Evolutionary conservation across 257 asterid genomes (phyloP), one percentile per base, ranked within the genome.

Genomic region (Haberlea rhodopensis): DNA sequence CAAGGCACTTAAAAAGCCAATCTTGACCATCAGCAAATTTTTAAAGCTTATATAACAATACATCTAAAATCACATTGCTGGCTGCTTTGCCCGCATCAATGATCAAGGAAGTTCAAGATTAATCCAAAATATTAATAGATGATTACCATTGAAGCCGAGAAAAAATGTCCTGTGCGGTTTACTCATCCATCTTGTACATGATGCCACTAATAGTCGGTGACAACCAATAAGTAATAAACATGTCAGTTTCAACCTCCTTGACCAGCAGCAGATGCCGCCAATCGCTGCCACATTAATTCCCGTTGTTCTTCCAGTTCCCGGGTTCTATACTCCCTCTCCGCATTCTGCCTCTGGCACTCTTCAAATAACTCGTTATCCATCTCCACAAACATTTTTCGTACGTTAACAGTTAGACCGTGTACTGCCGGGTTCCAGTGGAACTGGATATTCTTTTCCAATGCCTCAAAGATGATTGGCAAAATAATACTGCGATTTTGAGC

Each of bases 341-440:
- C 71, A 63, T 79, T 76, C 76, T 81, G 85, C 76, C 73, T 81
- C 73, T 71, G 87, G 51, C 95, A 88, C 57, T 88, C 94, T 76
- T 83, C 86, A 37, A 82, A 86, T 45, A 90, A 71, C 51, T 78
- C 91, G 0, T 51, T 60, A 8, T 90, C 97, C 97, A 84, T 84
- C 65, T 86, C 96, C 67, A 83, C 34, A 53, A 86, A 81, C 89
- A 82, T 78, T 81, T 73, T 88, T 34, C 87, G 84, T 20, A 88
- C 95, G 49, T 84, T 86, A 48, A 79, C 70, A 19, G 82, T 76
- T 63, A 87, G 77, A 60, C 85, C 85, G n/a, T 79, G 84, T 19
- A 90, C 92, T 3, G 94, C 84, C 66, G 80, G 92, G 78, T 88
- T 90, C 97, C 97, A 90, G 31, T 90, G 97, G 18, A 80, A 79